phyloP scores from a whole-genome alignment of 768 basidiomycete genomes.

The Macrocybe gigantea region DNA sequence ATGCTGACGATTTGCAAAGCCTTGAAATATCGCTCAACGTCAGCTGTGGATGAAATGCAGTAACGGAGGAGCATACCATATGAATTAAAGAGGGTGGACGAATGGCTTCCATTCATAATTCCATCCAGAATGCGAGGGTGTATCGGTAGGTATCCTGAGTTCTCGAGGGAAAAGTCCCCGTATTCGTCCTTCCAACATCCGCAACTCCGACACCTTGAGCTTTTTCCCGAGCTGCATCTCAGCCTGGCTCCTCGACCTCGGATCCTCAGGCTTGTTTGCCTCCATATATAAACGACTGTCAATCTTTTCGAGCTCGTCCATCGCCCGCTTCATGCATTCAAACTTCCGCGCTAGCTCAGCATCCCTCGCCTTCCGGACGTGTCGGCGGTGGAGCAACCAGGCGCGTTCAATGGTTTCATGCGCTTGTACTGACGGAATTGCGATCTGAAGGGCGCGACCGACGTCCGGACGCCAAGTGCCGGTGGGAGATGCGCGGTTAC shows the following conservation, averaged over 20 bases:
- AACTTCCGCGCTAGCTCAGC: slow-evolving; percentile 74
- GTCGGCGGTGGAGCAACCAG: slow-evolving; percentile 77
- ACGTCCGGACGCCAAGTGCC: slow-evolving; percentile 85
- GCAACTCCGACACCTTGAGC: slow-evolving; percentile 59
- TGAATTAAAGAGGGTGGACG: slow-evolving; percentile 39
- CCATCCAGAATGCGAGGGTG: slow-evolving; percentile 78
- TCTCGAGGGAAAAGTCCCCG: slow-evolving; percentile 87
- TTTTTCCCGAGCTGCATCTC: slow-evolving; percentile 58
- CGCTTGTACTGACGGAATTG: slow-evolving; percentile 85
- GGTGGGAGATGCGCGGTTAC: slow-evolving; percentile 65
- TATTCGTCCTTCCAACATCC: slow-evolving; percentile 69
- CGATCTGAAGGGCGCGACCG: slow-evolving; percentile 65
- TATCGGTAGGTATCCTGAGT: slow-evolving; percentile 79
- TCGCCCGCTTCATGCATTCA: slow-evolving; percentile 75
- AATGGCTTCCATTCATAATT: slow-evolving; percentile 80
- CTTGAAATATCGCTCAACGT: not conserved
- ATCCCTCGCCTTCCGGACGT: slow-evolving; percentile 62
- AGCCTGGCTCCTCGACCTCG: slow-evolving; percentile 49
- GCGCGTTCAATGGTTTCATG: slow-evolving; percentile 92
- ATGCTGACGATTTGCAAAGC: no score
- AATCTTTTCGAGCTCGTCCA: slow-evolving; percentile 68
- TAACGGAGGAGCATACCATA: slow-evolving; percentile 1
- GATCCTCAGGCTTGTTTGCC: slow-evolving; percentile 72
- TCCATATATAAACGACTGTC: slow-evolving; percentile 59
- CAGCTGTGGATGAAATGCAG: not conserved